Evolutionary conservation across 768 basidiomycete species (phyloP).

Genomic region (Kwoniella sp.): DNA sequence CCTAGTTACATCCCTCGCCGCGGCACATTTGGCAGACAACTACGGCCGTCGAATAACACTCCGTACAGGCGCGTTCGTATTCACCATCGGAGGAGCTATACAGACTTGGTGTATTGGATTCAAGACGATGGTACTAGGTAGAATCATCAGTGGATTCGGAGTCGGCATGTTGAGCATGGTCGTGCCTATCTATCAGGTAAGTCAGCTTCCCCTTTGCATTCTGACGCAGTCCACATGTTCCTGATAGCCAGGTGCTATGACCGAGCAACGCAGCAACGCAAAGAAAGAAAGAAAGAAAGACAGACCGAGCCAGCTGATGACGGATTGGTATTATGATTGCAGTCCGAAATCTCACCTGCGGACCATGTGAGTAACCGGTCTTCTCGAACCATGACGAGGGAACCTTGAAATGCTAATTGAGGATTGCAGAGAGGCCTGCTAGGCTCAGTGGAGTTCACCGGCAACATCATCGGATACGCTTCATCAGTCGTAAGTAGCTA

Average conservation of each 20-base stretch:
- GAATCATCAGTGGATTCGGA: slow-evolving; percentile 81
- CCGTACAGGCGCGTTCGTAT: slow-evolving; percentile 77
- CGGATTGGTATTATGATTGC: slow-evolving; percentile 41
- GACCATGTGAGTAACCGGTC: slow-evolving; percentile 67
- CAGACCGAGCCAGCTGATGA: slow-evolving; percentile 24
- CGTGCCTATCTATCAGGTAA: slow-evolving; percentile 42
- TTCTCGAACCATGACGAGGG: not conserved
- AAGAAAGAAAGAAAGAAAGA: too few relatives aligned
- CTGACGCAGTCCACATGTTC: too few relatives aligned
- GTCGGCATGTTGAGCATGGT: slow-evolving; percentile 85
- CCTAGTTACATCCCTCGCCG: slow-evolving; percentile 83
- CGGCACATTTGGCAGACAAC: slow-evolving; percentile 82
- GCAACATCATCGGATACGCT: slow-evolving; percentile 88
- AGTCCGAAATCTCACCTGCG: slow-evolving; percentile 93
- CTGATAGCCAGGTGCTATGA: too few relatives aligned
- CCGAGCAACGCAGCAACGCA: too few relatives aligned
- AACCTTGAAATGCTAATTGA: slow-evolving; percentile 8
- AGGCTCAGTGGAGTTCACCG: slow-evolving; percentile 94
- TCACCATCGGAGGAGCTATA: slow-evolving; percentile 80
- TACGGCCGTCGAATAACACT: slow-evolving; percentile 84
- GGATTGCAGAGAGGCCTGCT: slow-evolving; percentile 73
- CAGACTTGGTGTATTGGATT: slow-evolving; percentile 80
- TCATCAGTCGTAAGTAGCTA: slow-evolving; percentile 73
- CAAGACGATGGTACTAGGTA: slow-evolving; percentile 76
- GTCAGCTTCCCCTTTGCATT: too few relatives aligned